Conservation (phyloP, 305 asterid species). For the Solanum chacoense region DNA sequence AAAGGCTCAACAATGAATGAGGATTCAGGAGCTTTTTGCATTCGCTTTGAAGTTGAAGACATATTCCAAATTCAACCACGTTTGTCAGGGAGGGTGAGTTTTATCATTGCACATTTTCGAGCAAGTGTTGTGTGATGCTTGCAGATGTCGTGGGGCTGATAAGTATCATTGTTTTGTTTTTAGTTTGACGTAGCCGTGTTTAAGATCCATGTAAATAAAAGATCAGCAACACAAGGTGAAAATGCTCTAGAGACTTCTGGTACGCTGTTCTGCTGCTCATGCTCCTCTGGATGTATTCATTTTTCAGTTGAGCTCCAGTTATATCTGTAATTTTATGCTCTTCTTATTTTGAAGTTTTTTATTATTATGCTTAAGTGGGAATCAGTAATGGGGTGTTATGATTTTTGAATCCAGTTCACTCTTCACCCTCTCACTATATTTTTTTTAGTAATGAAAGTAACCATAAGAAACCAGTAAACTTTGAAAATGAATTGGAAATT, state of each 20-base stretch:
- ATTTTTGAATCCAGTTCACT: not conserved
- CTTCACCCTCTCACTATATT: not conserved
- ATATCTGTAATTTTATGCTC: not conserved
- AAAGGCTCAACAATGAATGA: conserved; percentile 30
- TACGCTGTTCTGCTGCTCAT: conserved; percentile 14
- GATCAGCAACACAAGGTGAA: conserved; percentile 23
- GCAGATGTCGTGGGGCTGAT: conserved; percentile 4
- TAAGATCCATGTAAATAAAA: conserved; percentile 36
- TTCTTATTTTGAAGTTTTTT: not conserved
- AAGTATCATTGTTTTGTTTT: conserved; percentile 10
- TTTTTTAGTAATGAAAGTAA: not conserved
- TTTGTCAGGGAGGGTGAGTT: conserved; percentile 58
- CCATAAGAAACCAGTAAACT: not conserved
- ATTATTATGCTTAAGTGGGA: not conserved
- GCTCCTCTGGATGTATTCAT: conserved; percentile 5
- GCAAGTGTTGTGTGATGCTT: conserved; percentile 2
- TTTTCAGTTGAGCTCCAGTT: conserved; percentile 1
- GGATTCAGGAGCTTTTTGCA: conserved; percentile 20
- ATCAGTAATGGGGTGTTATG: not conserved
- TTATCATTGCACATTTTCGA: not conserved
- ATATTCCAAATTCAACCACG: conserved; percentile 52
- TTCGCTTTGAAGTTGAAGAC: conserved; percentile 61
- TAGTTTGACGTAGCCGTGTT: conserved; percentile 47
- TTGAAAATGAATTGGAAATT: not conserved
- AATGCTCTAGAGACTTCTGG: conserved; percentile 34